Evolutionary conservation across 148 eudicot species (phyloP).

Genomic region (Fagopyrum homotropicum): DNA sequence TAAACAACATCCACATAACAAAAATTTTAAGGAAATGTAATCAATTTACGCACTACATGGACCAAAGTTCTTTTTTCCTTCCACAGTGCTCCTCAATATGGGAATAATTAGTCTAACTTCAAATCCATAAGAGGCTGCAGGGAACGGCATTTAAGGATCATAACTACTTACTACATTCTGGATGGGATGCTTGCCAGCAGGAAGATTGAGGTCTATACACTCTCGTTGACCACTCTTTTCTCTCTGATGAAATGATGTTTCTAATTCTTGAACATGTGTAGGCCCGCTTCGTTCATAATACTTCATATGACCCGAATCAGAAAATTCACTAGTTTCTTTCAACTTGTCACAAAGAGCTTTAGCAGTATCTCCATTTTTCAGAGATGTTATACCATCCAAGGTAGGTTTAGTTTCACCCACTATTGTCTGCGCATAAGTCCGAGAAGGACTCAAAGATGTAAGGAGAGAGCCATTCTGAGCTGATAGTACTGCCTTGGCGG

Average conservation of each 20-base stretch:
- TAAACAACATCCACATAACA: not conserved
- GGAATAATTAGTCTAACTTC: not conserved
- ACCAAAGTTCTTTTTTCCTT: not conserved
- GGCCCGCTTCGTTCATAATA: slow-evolving; percentile 34
- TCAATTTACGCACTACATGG: not conserved
- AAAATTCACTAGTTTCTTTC: slow-evolving; percentile 40
- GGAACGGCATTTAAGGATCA: not conserved
- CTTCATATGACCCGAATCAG: slow-evolving; percentile 28
- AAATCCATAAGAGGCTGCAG: slow-evolving; percentile 2
- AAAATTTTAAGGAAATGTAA: too few relatives aligned
- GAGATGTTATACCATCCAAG: not conserved
- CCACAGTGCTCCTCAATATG: slow-evolving; percentile 2
- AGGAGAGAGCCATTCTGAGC: slow-evolving; percentile 32
- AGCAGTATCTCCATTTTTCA: slow-evolving; percentile 14
- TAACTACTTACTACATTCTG: slow-evolving; percentile 36
- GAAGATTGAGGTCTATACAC: slow-evolving; percentile 52
- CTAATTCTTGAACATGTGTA: slow-evolving; percentile 31
- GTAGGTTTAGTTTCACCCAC: not conserved
- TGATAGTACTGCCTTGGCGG: slow-evolving; percentile 35
- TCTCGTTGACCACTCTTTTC: slow-evolving; percentile 52
- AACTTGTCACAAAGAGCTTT: slow-evolving; percentile 37
- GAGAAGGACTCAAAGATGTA: slow-evolving; percentile 33
- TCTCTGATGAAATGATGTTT: slow-evolving; percentile 38
- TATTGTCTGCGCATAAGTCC: not conserved
- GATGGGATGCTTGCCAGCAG: slow-evolving; percentile 43